Base-by-base conservation (phyloP, 2,329 filamentous ascomycete genomes). In the Aspergillus awamori region DNA sequence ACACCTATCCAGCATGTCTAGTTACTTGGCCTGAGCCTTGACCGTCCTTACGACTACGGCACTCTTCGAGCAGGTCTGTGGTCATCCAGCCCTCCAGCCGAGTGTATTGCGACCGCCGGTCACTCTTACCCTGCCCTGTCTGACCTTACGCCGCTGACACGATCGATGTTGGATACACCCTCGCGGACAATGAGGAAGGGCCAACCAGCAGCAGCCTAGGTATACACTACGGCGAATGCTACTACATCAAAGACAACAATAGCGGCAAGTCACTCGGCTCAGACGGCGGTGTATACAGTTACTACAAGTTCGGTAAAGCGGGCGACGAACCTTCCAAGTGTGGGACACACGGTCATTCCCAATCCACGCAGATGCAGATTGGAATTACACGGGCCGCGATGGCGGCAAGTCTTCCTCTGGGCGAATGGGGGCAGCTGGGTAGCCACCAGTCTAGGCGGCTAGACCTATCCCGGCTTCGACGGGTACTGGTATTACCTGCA, bases 251-350 rank as follows among this genome's bases (percentile, higher is more conserved):
- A 36, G 41, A 45, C n/a, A n/a, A 11, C 2, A 26, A 20, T 0
- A 39, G 36, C n/a, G 28, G 38, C 38, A 55, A 30, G 28, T 10
- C 38, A n/a, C 39, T 48, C 8, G 53, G 53, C 24, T 47, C 53
- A 1, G 53, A 56, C 10, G 53, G 53, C 13, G 41, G 53, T 2
- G 41, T 47, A 6, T 56, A 56, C 41, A 56, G 53, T 22, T 56
- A 56, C 53, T 56, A 56, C 26, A 56, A 36, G n/a, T 56, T 56
- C 17, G 53, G 53, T n/a, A n/a, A 17, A 47, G 53, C 28, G 45
- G 39, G 5, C 41, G 20, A 17, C 39, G 39, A 15, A 30, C 28
- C 53, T 55, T 55, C 24, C 53, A 55, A 8, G 39, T 45, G 0
- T 55, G 39, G 53, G 24, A 45, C 10, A 39, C 53, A 7, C 39